Conservation (phyloP, 768 basidiomycete species). For the Melanogaster broomeanus region DNA sequence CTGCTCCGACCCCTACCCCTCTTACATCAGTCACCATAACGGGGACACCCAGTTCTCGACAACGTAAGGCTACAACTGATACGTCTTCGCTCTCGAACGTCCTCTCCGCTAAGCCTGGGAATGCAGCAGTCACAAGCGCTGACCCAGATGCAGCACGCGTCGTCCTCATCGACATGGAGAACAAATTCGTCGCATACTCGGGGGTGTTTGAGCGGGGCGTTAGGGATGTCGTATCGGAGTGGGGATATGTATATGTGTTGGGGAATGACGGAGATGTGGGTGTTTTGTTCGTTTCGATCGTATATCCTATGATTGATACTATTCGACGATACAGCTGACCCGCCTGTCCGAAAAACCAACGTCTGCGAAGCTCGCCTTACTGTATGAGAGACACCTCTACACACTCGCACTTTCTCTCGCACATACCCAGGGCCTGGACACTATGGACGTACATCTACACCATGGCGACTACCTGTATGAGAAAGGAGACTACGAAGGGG, state of each 20-base stretch:
- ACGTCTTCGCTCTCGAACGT: slow-evolving; percentile 9
- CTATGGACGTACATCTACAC: slow-evolving; percentile 87
- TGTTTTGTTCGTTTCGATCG: neutral
- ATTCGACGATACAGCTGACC: slow-evolving; percentile 45
- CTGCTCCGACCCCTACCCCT: slow-evolving; percentile 38
- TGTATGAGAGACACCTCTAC: slow-evolving; percentile 81
- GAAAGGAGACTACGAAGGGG: slow-evolving; percentile 90
- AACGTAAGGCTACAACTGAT: slow-evolving; percentile 24
- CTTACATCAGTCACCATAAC: slow-evolving; percentile 61
- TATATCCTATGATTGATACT: neutral
- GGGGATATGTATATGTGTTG: slow-evolving; percentile 79
- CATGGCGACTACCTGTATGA: slow-evolving; percentile 91
- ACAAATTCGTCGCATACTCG: slow-evolving; percentile 86
- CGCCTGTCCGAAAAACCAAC: slow-evolving; percentile 80
- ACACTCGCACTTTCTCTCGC: slow-evolving; percentile 82
- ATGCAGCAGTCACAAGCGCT: slow-evolving; percentile 33
- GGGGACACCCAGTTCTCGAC: slow-evolving; percentile 35
- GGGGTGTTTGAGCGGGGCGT: slow-evolving; percentile 84
- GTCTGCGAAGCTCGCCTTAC: slow-evolving; percentile 78
- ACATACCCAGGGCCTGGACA: slow-evolving; percentile 72
- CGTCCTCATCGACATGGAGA: slow-evolving; percentile 88
- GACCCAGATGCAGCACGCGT: slow-evolving; percentile 74
- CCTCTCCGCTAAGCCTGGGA: slow-evolving; percentile 37
- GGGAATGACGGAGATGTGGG: slow-evolving; percentile 77
- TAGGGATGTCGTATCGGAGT: slow-evolving; percentile 76